Base-by-base conservation (phyloP, 805 yeast genomes). In the Metschnikowia colocasiae region DNA sequence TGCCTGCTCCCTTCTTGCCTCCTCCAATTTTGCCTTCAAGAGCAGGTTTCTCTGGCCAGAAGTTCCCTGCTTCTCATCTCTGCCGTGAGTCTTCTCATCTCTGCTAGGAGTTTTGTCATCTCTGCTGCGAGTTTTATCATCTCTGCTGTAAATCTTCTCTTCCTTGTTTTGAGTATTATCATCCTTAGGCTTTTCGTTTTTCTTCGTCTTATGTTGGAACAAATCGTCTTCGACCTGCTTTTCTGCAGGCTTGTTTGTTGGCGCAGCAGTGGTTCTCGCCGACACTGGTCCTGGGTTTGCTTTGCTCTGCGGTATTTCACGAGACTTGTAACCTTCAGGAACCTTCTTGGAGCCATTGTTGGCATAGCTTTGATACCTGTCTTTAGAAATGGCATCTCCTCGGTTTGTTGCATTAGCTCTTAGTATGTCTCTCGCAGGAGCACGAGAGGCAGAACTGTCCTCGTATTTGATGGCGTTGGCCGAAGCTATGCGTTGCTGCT, bases 341-440 rank as follows among this genome's bases (percentile, higher is more conserved):
- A 30, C 8, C 40, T 43, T 34, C 29, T 26, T 19, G 27, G 22
- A 16, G 27, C 32, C 37, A 13, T 18, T 23, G 12, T 32, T 27
- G 29, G 71, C 56, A 43, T 69, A 69, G 44, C 55, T 55, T 41
- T 69, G 73, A 47, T 66, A 67, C 9, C 70, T 55, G 18, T 65
- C 65, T 25, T 59, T 58, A 3, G 56, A 33, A 10, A 40, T 23
- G 6, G 43, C 43, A 20, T 40, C 36, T 18, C 43, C 43, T 16
- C 43, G 15, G 18, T 18, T 16, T 10, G 54, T 43, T 26, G 44
- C 53, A 18, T 36, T 32, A n/a, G 48, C 48, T 40, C 61, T 50
- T 15, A 56, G 40, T 3, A 46, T 46, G 2, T 46, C 22, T 34
- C 63, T 50, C 3, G 55, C 40, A 3, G 45, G 22, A 3, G 49